A percentile compares a stretch with the other conserved stretches of the same genome.
phyloP scores from a whole-genome alignment of 2,329 filamentous ascomycete species.

The Colletotrichum echinochloae region DNA sequence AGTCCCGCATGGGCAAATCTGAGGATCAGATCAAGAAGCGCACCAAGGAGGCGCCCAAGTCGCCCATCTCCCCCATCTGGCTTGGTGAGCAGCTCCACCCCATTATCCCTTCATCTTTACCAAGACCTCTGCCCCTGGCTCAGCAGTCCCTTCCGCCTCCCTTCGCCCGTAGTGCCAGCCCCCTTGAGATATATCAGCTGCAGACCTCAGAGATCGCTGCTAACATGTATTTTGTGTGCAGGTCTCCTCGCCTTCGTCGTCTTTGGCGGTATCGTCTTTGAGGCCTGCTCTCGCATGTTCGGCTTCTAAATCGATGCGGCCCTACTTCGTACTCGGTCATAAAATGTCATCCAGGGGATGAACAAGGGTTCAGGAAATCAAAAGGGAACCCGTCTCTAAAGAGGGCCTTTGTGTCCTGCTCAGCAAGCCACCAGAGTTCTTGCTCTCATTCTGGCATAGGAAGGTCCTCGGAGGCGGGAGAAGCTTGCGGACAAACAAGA shows the following conservation, averaged over 20 bases:
- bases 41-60: slow-evolving; percentile 66
- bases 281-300: slow-evolving; percentile 67
- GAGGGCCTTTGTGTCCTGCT: neutral
- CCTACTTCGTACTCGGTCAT: neutral
- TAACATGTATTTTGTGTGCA: slow-evolving; percentile 45
- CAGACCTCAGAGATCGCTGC: neutral
- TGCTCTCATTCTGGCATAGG: neutral
- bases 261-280: slow-evolving; percentile 71
- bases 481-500: slow-evolving; percentile 16
- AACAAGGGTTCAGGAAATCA: neutral
- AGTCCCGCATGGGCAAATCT: slow-evolving; percentile 81
- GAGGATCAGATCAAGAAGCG: slow-evolving; percentile 72
- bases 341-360: slow-evolving; percentile 1
- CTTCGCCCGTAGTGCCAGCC: neutral
- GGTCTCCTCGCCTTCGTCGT: slow-evolving; percentile 70
- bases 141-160: neutral
- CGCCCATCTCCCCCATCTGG: slow-evolving; percentile 74
- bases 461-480: neutral
- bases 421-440: neutral
- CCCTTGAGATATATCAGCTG: neutral
- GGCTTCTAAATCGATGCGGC: slow-evolving; percentile 22
- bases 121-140: neutral
- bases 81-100: slow-evolving; percentile 62
- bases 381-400: neutral
- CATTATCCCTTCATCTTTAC: too few species aligned